Evolutionary conservation across 2,329 filamentous ascomycete genomes (phyloP).

Genomic region (Teratosphaeria zuluensis): DNA sequence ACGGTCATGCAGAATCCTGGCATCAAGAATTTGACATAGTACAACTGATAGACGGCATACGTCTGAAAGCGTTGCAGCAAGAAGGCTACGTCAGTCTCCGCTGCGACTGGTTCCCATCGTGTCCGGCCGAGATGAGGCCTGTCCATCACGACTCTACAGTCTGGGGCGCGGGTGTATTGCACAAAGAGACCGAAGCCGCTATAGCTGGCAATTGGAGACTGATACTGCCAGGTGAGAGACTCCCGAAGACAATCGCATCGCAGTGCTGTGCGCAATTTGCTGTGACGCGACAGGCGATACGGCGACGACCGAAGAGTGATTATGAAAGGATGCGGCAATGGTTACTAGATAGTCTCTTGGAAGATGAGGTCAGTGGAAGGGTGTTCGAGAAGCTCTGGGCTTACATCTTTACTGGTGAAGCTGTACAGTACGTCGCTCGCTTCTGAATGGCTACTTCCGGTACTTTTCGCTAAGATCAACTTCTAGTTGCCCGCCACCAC

Average conservation of each 20-base stretch:
- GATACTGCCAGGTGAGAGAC: slow-evolving; percentile 33
- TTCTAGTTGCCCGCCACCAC: slow-evolving; percentile 11
- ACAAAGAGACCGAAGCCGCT: slow-evolving; percentile 30
- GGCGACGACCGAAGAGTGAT: slow-evolving; percentile 35
- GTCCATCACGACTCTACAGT: slow-evolving; percentile 4
- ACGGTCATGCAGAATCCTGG: slow-evolving; percentile 11
- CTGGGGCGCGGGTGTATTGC: slow-evolving; percentile 21
- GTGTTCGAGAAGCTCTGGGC: slow-evolving; percentile 51
- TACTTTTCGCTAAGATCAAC: not conserved
- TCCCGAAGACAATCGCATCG: slow-evolving; percentile 39
- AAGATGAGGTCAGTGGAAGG: slow-evolving; percentile 42
- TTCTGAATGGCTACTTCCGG: not conserved
- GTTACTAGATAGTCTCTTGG: slow-evolving; percentile 38
- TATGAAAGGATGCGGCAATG: slow-evolving; percentile 43
- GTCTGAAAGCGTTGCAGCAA: slow-evolving; percentile 36
- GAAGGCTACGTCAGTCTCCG: slow-evolving; percentile 45
- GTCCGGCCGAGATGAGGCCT: slow-evolving; percentile 25
- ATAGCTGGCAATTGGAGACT: slow-evolving; percentile 33
- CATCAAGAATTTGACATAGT: slow-evolving; percentile 12
- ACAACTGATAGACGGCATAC: slow-evolving; percentile 7
- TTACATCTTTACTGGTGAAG: slow-evolving; percentile 31
- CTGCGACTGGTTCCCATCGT: slow-evolving; percentile 43
- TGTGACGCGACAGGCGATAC: slow-evolving; percentile 39
- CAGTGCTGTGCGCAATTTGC: slow-evolving; percentile 49
- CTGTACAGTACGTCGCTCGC: slow-evolving; percentile 10